Base-by-base conservation (phyloP, 192 early-diverging fungal genomes). In the Coemansia furcata region DNA sequence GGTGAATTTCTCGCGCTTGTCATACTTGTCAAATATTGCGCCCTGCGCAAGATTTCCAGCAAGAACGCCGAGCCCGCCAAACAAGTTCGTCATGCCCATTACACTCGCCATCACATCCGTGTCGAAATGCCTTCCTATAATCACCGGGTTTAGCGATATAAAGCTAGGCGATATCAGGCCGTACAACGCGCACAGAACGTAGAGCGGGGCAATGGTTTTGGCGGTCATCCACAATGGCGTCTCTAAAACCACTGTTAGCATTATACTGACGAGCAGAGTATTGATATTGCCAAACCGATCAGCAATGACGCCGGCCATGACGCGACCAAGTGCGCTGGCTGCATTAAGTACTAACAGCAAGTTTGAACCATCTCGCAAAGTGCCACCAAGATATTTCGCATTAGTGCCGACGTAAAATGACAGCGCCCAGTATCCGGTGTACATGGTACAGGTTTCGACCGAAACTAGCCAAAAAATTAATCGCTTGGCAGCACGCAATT, bases 371-470 rank as follows among this genome's bases (percentile, higher is more conserved):
- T 71, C 70, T 5, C 52, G 49, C 21, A 52, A n/a, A 11, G 78
- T 44, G 6, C 73, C 73, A 19, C 74, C 74, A 3, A 73, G 33
- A 23, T 67, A 67, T 36, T 42, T 57, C 0, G 74, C 79, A 0
- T 68, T 67, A 4, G 74, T 69, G 15, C 79, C 74, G 5, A 81
- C 64, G 37, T 81, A 81, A 12, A 77, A 76, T 0, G 71, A 68
- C 3, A 77, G 19, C 4, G 78, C 78, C 78, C 78, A 81, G 65
- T 88, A 89, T 0, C 74, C 80, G 3, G 64, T 73, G 29, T 77
- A 73, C 29, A 74, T 60, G 6, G 74, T 65, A 55, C 68, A 77
- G 5, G 68, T 60, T 35, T 77, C 80, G 3, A 82, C 11, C 1
- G 65, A 47, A 8, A 82, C 58, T 0, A 82, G 58, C 74, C 74